Evolutionary conservation across 2,329 filamentous ascomycete genomes (phyloP).

Genomic region (Aspergillus floridensis): DNA sequence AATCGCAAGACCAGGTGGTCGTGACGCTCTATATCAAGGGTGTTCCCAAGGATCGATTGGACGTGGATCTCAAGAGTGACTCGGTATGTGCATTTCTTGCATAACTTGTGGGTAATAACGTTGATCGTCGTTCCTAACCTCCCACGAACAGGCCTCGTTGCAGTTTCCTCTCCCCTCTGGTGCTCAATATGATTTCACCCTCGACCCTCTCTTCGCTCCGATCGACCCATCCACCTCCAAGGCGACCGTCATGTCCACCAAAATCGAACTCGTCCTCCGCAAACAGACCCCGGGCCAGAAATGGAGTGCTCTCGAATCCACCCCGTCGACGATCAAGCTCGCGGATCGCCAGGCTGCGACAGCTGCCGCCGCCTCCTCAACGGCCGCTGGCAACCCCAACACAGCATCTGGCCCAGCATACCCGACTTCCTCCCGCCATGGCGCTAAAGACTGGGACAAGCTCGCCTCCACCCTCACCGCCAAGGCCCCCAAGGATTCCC

Average conservation of each 20-base stretch:
- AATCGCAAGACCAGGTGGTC: constrained; percentile 59
- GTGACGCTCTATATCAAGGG: constrained; percentile 66
- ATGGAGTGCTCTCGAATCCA: constrained; percentile 62
- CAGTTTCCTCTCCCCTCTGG: constrained; percentile 57
- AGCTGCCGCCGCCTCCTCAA: constrained; percentile 29
- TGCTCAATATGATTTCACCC: constrained; percentile 58
- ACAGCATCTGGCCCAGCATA: constrained; percentile 57
- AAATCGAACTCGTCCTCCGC: constrained; percentile 72
- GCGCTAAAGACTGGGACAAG: constrained; percentile 91
- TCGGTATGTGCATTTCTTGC: constrained; percentile 37
- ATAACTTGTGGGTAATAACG: constrained; percentile 12
- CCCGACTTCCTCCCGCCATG: constrained; percentile 79
- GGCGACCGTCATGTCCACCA: constrained; percentile 67
- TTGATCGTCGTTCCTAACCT: neutral
- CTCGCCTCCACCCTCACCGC: constrained; percentile 55
- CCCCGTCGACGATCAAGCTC: constrained; percentile 25
- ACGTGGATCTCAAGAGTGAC: constrained; percentile 51
- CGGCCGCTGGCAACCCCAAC: neutral
- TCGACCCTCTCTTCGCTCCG: constrained; percentile 65
- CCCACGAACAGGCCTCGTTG: constrained; percentile 48
- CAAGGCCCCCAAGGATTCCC: constrained; percentile 34
- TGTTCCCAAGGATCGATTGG: constrained; percentile 56
- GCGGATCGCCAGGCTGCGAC: constrained; percentile 19
- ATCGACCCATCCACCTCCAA: constrained; percentile 63
- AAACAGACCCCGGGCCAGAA: constrained; percentile 66